Evolutionary conservation across 768 basidiomycete genomes (phyloP), one percentile per base, ranked within the genome.

Genomic region (Rhizopogon vulgaris): DNA sequence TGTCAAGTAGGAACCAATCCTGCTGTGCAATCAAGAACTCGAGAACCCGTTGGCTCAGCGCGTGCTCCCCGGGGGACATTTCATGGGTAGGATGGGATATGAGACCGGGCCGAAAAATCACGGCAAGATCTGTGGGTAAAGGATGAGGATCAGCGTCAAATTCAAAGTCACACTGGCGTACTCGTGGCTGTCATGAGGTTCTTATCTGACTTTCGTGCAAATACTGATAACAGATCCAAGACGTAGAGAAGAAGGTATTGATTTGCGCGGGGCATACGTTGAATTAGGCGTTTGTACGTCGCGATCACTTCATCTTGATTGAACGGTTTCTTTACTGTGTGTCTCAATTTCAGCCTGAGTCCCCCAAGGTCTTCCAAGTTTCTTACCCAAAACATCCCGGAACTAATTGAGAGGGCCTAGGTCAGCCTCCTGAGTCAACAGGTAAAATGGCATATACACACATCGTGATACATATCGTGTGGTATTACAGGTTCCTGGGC

Each of bases 161-260:
- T 48, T 41, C 49, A n/a, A 36, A 28, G 28, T 45, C 48, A 22
- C 49, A 52, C 37, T 25, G 32, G 80, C 89, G 60, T 58, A 96
- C 94, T 97, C 52, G 86, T 78, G 18, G 95, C 88, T 1, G 89
- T 94, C 95, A 99, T 99, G 43, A 94, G 73, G 67, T 99, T 99
- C 72, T 86, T 87, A 57, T 92, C 88, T 41, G 85, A 80, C 66
- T 92, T 94, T 52, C 87, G 81, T 3, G 93, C 86, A 69, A 98
- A 98, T 7, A 99, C 95, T 47, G 90, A 92, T 48, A 99, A 76
- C 27, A 99, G 79, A 67, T 99, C 95, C 53, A 99, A 80, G 45
- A 98, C 94, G 67, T 98, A 98, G 51, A 97, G 83, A 22, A 98
- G 78, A n/a, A 98, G 85, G 66, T 94, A 94, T 63, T 96, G 93